Evolutionary conservation across 2,329 filamentous ascomycete genomes (phyloP).

Genomic region (Akanthomyces dipterigenus): DNA sequence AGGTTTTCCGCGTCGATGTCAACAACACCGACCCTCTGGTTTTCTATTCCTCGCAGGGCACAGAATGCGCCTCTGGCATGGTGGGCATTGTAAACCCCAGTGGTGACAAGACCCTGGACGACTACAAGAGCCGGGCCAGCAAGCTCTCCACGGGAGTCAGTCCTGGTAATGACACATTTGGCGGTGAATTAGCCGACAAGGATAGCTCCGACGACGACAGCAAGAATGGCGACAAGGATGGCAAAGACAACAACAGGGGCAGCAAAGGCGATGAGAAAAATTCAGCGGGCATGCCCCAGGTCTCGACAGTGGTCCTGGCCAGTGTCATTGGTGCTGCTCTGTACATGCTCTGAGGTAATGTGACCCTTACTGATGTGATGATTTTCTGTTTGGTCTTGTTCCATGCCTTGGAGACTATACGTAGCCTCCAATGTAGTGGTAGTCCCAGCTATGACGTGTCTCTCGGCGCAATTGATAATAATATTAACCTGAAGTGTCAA

Average conservation of each 20-base stretch:
- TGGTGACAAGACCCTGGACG: conserved; percentile 22
- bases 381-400: neutral
- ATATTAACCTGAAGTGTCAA: too few species aligned
- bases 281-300: conserved; percentile 14
- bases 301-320: conserved; percentile 16
- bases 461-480: neutral
- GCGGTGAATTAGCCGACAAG: conserved; percentile 24
- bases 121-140: conserved; percentile 26
- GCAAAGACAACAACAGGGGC: conserved; percentile 2
- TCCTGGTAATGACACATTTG: conserved; percentile 21
- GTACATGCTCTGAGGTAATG: conserved; percentile 15
- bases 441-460: neutral
- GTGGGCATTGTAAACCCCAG: conserved; percentile 32
- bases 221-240: conserved; percentile 7
- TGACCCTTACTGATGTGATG: neutral
- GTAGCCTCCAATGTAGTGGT: neutral
- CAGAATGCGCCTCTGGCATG: conserved; percentile 32
- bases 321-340: conserved; percentile 16
- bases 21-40: conserved; percentile 26
- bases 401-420: neutral
- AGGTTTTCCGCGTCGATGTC: conserved; percentile 29
- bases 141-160: conserved; percentile 21
- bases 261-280: conserved; percentile 14
- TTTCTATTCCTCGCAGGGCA: conserved; percentile 35
- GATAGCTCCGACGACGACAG: conserved; percentile 14